Conservation (phyloP, 805 yeast species). For the Starmerella vitae region DNA sequence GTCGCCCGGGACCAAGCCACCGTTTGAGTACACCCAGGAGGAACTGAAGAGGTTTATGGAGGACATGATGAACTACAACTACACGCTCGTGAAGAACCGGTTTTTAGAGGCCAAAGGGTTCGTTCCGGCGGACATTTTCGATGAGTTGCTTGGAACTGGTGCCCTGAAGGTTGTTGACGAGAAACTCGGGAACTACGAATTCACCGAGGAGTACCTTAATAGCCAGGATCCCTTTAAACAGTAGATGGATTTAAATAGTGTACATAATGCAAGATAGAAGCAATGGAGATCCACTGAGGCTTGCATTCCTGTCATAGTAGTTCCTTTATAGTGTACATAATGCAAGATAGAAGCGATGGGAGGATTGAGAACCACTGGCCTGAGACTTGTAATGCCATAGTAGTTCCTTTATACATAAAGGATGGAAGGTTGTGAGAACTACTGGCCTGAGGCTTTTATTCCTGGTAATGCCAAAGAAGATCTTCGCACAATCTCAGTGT, state of each 20-base stretch:
- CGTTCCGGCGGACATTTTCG: constrained; percentile 91
- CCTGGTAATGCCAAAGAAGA: neutral
- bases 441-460: neutral
- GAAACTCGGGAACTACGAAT: constrained; percentile 35
- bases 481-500: neutral
- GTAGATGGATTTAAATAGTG: no score
- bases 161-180: constrained; percentile 47
- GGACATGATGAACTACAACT: constrained; percentile 53
- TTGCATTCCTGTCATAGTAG: no score
- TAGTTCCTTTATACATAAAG: no score
- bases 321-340: no score
- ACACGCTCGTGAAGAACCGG: constrained; percentile 54
- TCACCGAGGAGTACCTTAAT: constrained; percentile 20
- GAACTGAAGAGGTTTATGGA: constrained; percentile 45
- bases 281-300: no score
- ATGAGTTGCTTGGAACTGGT: constrained; percentile 52
- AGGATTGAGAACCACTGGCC: no score
- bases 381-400: no score
- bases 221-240: constrained; percentile 11
- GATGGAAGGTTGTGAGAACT: no score
- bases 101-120: constrained; percentile 88
- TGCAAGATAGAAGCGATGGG: no score
- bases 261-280: no score
- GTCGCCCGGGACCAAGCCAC: constrained; percentile 31
- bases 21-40: constrained; percentile 46